Evolutionary conservation across 176 grass and related monocot genomes (phyloP), one percentile per base, ranked within the genome.

Genomic region (Carex kokanica): DNA sequence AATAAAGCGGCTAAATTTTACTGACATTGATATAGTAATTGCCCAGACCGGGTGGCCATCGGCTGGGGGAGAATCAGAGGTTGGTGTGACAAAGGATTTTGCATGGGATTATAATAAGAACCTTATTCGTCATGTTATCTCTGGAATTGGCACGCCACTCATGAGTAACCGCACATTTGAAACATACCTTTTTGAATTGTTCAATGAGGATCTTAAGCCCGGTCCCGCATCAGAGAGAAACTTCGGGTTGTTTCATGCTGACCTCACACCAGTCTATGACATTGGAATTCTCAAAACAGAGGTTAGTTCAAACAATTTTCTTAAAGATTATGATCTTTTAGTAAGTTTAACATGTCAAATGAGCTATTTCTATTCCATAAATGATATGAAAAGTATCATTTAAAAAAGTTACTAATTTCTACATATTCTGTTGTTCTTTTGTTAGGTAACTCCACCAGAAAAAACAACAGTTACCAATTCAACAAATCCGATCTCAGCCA

Each of bases 11-110:
- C 41, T 91, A 32, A 88, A 87, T 0, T 93, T 87, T 72, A 53
- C 57, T 0, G 92, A 92, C 85, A 84, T 97, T 2, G 88, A 94
- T 18, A 78, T 97, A 82, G 88, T 85, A 7, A 86, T 94, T 54
- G 81, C 92, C 0, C 85, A 89, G 88, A 97, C 95, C 0, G 95
- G 95, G 81, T 97, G 95, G 95, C 88, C 95, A 41, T 89, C 92
- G 34, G 88, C 78, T 0, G 95, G 94, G 9, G 90, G 88, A 66
- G 81, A 79, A 45, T 86, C 88, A 88, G 90, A 94, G 85, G 18
- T 84, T 1, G 90, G 88, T 72, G 90, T 80, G 0, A 83, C 79
- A 51, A 79, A 31, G 2, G 92, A 91, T 52, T 71, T 27, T 5
- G 92, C 95, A 2, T 10, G 79, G 49, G 89, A 94, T 0, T 98